phyloP scores from a whole-genome alignment of 441 rosid species.

The Macaranga tanarius region DNA sequence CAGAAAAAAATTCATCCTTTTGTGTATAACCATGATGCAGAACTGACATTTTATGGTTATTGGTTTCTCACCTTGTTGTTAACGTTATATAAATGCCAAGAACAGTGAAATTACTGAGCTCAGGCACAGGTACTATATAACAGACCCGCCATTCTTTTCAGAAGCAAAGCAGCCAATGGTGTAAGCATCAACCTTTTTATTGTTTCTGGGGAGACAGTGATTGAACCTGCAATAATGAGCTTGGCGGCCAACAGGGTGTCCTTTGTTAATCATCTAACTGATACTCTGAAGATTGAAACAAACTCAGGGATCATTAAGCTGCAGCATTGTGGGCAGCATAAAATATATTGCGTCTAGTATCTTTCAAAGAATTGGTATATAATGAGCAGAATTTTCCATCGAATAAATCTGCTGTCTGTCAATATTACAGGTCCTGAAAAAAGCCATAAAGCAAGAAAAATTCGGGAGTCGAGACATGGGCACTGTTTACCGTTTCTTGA shows the following conservation, averaged over 20 bases:
- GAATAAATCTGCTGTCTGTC: not conserved
- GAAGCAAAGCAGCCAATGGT: not conserved
- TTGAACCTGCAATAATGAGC: slow-evolving; percentile 1
- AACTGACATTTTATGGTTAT: slow-evolving; percentile 17
- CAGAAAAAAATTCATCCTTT: not conserved
- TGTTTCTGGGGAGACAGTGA: not conserved
- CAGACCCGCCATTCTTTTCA: not conserved
- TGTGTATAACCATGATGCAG: slow-evolving; percentile 14
- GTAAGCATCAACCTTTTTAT: not conserved
- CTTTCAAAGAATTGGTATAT: not conserved
- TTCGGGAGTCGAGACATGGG: too few relatives aligned
- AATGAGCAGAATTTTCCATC: not conserved
- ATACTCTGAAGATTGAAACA: not conserved
- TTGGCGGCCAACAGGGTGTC: not conserved
- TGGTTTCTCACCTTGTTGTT: not conserved
- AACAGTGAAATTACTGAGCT: not conserved
- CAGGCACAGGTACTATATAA: not conserved
- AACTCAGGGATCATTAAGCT: not conserved
- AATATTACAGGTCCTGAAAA: not conserved
- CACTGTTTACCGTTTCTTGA: too few relatives aligned
- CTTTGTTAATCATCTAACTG: not conserved
- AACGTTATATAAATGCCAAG: not conserved
- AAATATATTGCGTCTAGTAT: not conserved
- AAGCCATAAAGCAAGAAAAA: too few relatives aligned
- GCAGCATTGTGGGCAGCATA: not conserved